Percentiles rank a stretch among this genome's conserved stretches.
Conservation (phyloP, 148 eudicot genomes). For the Chenopodium formosanum region DNA sequence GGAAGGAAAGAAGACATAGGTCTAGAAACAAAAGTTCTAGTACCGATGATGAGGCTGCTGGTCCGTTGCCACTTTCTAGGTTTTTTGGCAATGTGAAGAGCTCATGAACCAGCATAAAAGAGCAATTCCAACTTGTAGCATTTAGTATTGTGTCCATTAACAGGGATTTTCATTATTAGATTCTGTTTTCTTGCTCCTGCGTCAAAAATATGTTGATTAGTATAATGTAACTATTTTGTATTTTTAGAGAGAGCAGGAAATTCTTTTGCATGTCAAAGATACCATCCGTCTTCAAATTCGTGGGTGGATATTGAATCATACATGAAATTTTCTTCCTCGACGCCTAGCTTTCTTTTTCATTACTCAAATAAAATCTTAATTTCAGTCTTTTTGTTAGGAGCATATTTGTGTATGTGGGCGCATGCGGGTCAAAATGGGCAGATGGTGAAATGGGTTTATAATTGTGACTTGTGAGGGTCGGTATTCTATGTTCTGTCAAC, state of each 20-base stretch:
- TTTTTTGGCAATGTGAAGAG: constrained; percentile 77
- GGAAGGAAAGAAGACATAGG: constrained; percentile 66
- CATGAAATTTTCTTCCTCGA: background rate
- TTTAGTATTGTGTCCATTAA: constrained; percentile 18
- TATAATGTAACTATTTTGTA: constrained; percentile 16
- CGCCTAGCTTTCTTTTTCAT: background rate
- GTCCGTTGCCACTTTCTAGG: constrained; percentile 92
- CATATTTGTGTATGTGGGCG: background rate
- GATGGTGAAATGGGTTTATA: no score
- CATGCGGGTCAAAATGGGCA: no score
- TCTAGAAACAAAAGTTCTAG: constrained; percentile 65
- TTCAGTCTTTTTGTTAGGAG: background rate
- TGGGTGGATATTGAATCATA: constrained; percentile 2
- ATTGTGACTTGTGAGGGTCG: no score
- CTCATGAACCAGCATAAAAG: constrained; percentile 29
- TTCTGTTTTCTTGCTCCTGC: background rate
- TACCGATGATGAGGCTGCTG: constrained; percentile 50
- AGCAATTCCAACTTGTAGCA: constrained; percentile 16
- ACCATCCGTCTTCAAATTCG: background rate
- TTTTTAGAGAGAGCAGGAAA: constrained; percentile 5
- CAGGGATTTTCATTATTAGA: constrained; percentile 17
- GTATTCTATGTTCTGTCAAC: no score
- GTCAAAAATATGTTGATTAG: constrained; percentile 7
- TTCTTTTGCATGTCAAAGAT: constrained; percentile 2
- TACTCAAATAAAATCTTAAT: background rate